Evolutionary conservation across 1,284 basidiomycete genomes (phyloP).

Genomic region (Ceratorhiza oryzae-sativae): DNA sequence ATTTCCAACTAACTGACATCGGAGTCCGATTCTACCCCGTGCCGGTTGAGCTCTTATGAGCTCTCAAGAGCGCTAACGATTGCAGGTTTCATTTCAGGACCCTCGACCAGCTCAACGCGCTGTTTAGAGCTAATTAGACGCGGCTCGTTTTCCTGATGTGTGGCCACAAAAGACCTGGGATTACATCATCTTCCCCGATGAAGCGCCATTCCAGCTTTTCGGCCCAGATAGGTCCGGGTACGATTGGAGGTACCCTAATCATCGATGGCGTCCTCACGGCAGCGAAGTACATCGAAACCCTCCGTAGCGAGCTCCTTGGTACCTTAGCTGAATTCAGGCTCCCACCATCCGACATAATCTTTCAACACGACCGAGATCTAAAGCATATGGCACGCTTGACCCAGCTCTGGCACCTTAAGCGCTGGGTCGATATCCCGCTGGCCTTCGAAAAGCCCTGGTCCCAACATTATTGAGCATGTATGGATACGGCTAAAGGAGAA

Average conservation of each 20-base stretch:
- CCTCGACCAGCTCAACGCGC: too few relatives aligned
- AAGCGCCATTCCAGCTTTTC: slow-evolving; percentile 13
- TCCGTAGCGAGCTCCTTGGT: background rate
- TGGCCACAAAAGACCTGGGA: slow-evolving; percentile 12
- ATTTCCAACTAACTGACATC: too few relatives aligned
- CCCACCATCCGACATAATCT: background rate
- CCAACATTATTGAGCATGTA: slow-evolving; percentile 28
- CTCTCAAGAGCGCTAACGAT: too few relatives aligned
- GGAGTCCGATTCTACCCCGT: too few relatives aligned
- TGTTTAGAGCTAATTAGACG: too few relatives aligned
- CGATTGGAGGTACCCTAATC: background rate
- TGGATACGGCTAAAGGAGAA: slow-evolving; percentile 4
- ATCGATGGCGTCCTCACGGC: background rate
- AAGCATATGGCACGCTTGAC: slow-evolving; percentile 2
- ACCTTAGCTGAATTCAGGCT: background rate
- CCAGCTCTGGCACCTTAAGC: background rate
- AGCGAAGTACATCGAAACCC: background rate
- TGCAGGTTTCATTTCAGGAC: too few relatives aligned
- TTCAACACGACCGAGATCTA: slow-evolving; percentile 8
- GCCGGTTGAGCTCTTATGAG: too few relatives aligned
- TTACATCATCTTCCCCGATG: background rate
- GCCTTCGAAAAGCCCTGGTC: slow-evolving; percentile 11
- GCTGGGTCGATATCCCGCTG: slow-evolving; percentile 1
- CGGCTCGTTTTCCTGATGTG: too few relatives aligned
- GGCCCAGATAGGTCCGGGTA: background rate